Percentiles rank a stretch among this genome's conserved stretches.
phyloP scores from a whole-genome alignment of 1,139 yeast genomes.

The Yamadazyma blattariae region DNA sequence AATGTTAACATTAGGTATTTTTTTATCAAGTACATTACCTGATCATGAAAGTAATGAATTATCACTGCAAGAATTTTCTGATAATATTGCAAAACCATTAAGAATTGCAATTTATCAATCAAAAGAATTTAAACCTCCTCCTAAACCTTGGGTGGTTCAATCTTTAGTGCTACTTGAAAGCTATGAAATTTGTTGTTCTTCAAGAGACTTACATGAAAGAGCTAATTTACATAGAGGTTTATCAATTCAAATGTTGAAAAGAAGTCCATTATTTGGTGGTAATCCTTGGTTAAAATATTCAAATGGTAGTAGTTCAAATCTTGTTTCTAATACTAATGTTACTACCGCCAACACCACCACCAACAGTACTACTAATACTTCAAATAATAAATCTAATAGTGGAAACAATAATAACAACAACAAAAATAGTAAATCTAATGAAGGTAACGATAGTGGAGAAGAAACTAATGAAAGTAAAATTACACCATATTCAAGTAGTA shows the following conservation, averaged over 20 bases:
- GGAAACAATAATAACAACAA: neutral
- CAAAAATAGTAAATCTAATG: too few relatives aligned
- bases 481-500: slow-evolving; percentile 9
- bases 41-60: slow-evolving; percentile 14
- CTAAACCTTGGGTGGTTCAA: slow-evolving; percentile 66
- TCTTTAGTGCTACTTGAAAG: slow-evolving; percentile 60
- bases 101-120: slow-evolving; percentile 61
- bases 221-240: slow-evolving; percentile 79
- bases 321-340: slow-evolving; percentile 5
- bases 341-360: too few relatives aligned
- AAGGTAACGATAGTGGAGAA: too few relatives aligned
- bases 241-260: slow-evolving; percentile 64
- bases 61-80: slow-evolving; percentile 16
- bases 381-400: too few relatives aligned
- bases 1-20: slow-evolving; percentile 58
- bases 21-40: slow-evolving; percentile 22
- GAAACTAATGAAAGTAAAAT: neutral
- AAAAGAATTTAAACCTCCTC: slow-evolving; percentile 58
- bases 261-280: slow-evolving; percentile 75
- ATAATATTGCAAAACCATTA: slow-evolving; percentile 55
- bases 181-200: slow-evolving; percentile 63
- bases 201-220: slow-evolving; percentile 64
- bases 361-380: neutral
- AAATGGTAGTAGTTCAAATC: slow-evolving; percentile 8
- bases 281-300: slow-evolving; percentile 37